phyloP scores from a whole-genome alignment of 768 basidiomycete genomes.

The Suillus clintonianus region DNA sequence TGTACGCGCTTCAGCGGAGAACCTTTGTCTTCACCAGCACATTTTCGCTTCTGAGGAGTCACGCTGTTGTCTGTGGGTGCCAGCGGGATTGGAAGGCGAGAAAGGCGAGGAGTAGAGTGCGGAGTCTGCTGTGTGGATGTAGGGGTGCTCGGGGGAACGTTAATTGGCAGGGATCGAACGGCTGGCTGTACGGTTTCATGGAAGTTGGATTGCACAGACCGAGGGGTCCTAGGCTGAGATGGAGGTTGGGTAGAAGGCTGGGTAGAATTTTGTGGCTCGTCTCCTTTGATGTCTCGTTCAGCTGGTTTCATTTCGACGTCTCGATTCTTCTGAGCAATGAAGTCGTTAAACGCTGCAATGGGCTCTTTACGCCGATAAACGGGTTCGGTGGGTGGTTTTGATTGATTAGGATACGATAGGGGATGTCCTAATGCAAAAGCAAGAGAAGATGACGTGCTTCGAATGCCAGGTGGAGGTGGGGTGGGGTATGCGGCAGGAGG shows the following conservation, averaged over 20 bases:
- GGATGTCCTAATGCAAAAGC: slow-evolving; percentile 68
- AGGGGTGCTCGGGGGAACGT: neutral
- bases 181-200: neutral
- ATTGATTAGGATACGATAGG: slow-evolving; percentile 23
- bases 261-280: slow-evolving; percentile 20
- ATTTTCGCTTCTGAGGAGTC: slow-evolving; percentile 76
- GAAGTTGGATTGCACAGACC: slow-evolving; percentile 13
- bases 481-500: slow-evolving; percentile 73
- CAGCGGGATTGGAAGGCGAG: slow-evolving; percentile 58
- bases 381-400: slow-evolving; percentile 10
- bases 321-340: slow-evolving; percentile 57
- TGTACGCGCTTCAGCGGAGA: slow-evolving; percentile 65
- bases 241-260: slow-evolving; percentile 16
- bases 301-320: slow-evolving; percentile 38
- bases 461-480: slow-evolving; percentile 64
- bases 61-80: slow-evolving; percentile 21
- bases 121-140: slow-evolving; percentile 27
- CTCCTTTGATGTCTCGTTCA: slow-evolving; percentile 17
- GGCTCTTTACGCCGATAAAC: slow-evolving; percentile 60
- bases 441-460: slow-evolving; percentile 70
- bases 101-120: slow-evolving; percentile 31
- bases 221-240: neutral
- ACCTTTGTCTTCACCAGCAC: slow-evolving; percentile 56
- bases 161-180: neutral
- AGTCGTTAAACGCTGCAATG: slow-evolving; percentile 62